Conservation (phyloP, 2,329 filamentous ascomycete species). For the Sclerotinia subarctica region DNA sequence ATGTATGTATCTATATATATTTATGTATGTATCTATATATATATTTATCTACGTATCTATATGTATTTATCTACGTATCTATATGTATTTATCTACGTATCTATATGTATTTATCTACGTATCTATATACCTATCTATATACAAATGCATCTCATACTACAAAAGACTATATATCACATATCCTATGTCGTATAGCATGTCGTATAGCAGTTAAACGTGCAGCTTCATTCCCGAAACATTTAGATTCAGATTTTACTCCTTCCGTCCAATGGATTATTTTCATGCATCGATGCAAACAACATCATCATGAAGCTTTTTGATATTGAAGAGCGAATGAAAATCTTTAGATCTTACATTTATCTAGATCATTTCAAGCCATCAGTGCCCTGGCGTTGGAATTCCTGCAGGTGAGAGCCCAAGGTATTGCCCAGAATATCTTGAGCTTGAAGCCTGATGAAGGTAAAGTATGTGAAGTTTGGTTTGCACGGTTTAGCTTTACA, state of each 20-base stretch:
- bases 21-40: no score
- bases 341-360: background rate
- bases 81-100: no score
- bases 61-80: no score
- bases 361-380: background rate
- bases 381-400: background rate
- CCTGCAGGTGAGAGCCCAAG: background rate
- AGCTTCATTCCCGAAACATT: conserved; percentile 1
- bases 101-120: no score
- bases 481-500: background rate
- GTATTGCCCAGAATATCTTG: background rate
- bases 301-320: background rate
- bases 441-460: background rate
- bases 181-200: background rate
- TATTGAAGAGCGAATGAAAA: background rate
- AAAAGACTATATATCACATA: no score
- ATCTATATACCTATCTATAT: no score
- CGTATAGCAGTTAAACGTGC: background rate
- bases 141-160: no score
- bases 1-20: no score
- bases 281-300: background rate
- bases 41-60: no score
- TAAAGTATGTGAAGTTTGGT: background rate
- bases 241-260: background rate
- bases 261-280: background rate